Evolutionary conservation across 1,284 basidiomycete genomes (phyloP), one percentile per base, ranked within the genome.

Genomic region (Phellopilus nigrolimitatus): DNA sequence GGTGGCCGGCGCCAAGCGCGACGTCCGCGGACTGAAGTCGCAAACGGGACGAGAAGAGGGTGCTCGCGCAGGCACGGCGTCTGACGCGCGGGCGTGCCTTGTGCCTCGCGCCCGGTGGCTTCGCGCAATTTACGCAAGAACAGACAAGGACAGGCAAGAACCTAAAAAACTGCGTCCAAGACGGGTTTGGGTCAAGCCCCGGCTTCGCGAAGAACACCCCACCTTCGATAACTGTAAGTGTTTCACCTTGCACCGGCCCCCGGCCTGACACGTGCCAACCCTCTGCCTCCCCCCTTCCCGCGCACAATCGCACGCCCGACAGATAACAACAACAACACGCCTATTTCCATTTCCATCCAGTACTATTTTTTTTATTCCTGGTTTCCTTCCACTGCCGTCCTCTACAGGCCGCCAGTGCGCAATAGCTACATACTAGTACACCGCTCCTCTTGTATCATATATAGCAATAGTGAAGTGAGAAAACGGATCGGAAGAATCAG

Each of bases 371-470:
- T 48, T 25, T 22, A 25, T 48, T 38, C 27, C 30, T 40, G 4
- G 19, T 25, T 36, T 39, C 8, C 12, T 21, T 48, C 25, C 12
- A 48, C 2, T n/a, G 24, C 13, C 13, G 31, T 7, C 12, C 3
- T 25, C 22, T 38, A 40, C 37, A 24, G 4, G 17, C 12, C 22
- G 40, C 31, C n/a, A 33, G 43, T 27, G 27, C 43, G 43, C 19
- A 47, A 15, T 38, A 39, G 21, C 42, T 52, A 52, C 44, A 47
- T 52, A 52, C 27, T 30, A 49, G 36, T 52, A 52, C 51, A 52
- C 44, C 15, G n/a, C 40, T 43, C 44, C 22, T 46, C 39, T 42
- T 46, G 38, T 19, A 27, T 43, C 22, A 54, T 49, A 53, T 38
- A 47, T 47, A 53, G 17, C 34, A 54, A 54, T 49, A 49, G 40